Evolutionary conservation across 2,329 filamentous ascomycete genomes (phyloP), one percentile per base, ranked within the genome.

Genomic region (Fusarium sp.): DNA sequence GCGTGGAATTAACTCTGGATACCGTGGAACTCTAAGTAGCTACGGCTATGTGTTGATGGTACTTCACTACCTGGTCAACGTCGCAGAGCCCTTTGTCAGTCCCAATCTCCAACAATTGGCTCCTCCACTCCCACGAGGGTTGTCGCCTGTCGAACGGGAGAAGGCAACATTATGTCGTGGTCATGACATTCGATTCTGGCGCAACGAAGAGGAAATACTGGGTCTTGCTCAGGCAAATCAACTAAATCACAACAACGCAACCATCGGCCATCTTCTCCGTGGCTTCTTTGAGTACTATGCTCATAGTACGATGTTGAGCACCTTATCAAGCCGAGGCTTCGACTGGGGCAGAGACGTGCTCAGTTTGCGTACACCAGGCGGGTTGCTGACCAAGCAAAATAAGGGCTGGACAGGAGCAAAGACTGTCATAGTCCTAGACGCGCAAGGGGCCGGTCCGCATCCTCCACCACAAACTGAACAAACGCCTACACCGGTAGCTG

Each of bases 31-130:
- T 0, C 85, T 98, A 20, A 95, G 93, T 62, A 96, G 94, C 74
- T 98, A 98, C 78, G 95, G 95, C 59, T 98, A 96, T 82, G 94
- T 97, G 6, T 85, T 98, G 42, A 97, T 98, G 95, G 91, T 97
- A 6, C 85, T 98, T 18, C 95, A 98, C 82, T 98, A 96, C 79
- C 89, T 98, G 31, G 91, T 97, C 79, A 97, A 98, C 76, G 82
- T 98, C 62, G 93, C 90, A 1, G 86, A 90, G 57, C 95, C 95
- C 0, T 94, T 95, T 63, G 93, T 98, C 20, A 91, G 94, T 67
- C 94, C 94, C 0, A 98, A 98, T 78, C 87, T 98, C 3, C 95
- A 97, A 79, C 83, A 87, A 64, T 85, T 88, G 75, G 87, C 83
- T 38, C 86, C 84, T 11, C 84, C 82, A 10, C 84, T 84, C 13